These are phyloP conservation scores for Cutaneotrichosporon curvatum DNA, from an alignment of 1,284 basidiomycete genomes.

Conservation along the genomic window DNA sequence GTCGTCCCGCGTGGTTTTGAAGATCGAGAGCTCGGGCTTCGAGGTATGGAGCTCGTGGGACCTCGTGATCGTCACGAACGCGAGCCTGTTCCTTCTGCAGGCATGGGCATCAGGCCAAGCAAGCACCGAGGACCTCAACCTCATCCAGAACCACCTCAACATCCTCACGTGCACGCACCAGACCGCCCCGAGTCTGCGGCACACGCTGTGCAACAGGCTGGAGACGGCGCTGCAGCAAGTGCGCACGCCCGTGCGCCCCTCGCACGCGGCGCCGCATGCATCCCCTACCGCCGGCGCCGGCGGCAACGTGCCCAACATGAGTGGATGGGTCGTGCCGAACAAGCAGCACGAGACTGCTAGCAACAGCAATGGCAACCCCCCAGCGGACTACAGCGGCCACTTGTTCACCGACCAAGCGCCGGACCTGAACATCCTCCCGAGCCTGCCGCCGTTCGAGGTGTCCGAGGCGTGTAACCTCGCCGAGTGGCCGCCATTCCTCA, in stretches of 20 bases:
- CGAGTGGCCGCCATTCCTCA: conserved; percentile 19
- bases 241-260: conserved; percentile 12
- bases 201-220: conserved; percentile 15
- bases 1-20: conserved; percentile 17
- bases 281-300: background rate
- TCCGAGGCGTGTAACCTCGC: conserved; percentile 5
- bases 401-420: conserved; percentile 15
- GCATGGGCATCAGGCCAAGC: conserved; percentile 14
- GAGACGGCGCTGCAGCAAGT: conserved; percentile 17
- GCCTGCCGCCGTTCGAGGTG: conserved; percentile 11
- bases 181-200: conserved; percentile 15
- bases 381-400: background rate
- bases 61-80: conserved; percentile 20
- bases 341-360: too few species aligned
- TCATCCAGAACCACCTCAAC: conserved; percentile 21
- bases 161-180: conserved; percentile 17
- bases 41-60: conserved; percentile 24
- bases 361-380: background rate
- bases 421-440: conserved; percentile 9
- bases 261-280: too few species aligned
- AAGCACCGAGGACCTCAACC: conserved; percentile 14
- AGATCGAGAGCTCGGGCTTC: conserved; percentile 16
- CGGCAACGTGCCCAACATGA: too few species aligned
- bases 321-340: too few species aligned
- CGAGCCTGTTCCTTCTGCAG: conserved; percentile 15